phyloP scores from a whole-genome alignment of 1,284 basidiomycete species.

The Phlebopus sp. region DNA sequence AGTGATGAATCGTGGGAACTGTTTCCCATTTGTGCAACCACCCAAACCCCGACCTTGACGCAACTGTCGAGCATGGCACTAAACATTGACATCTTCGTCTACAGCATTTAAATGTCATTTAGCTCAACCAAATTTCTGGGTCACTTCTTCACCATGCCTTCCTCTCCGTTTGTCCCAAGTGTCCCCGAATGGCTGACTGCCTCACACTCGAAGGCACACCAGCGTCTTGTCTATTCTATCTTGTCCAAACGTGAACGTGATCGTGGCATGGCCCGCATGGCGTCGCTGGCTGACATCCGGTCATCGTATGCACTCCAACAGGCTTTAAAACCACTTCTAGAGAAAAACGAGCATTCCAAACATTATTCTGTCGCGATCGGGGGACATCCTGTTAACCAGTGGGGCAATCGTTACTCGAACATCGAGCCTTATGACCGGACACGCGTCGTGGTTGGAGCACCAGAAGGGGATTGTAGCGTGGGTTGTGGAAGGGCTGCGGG shows the following conservation, averaged over 20 bases:
- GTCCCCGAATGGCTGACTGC: slow-evolving; percentile 20
- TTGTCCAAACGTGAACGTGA: slow-evolving; percentile 26
- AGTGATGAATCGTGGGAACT: slow-evolving; percentile 18
- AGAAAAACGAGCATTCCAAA: slow-evolving; percentile 26
- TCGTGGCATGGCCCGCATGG: slow-evolving; percentile 20
- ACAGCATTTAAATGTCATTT: neutral
- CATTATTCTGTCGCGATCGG: slow-evolving; percentile 58
- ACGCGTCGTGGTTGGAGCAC: slow-evolving; percentile 49
- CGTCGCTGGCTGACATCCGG: slow-evolving; percentile 1
- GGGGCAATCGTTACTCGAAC: slow-evolving; percentile 68
- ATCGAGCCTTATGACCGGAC: slow-evolving; percentile 80
- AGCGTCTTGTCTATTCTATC: slow-evolving; percentile 12
- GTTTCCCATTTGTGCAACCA: neutral
- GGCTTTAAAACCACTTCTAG: slow-evolving; percentile 31
- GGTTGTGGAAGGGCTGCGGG: slow-evolving; percentile 23
- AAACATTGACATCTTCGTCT: neutral
- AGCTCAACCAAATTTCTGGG: neutral
- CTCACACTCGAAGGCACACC: slow-evolving; percentile 13
- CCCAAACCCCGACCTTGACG: no score
- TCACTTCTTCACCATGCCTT: slow-evolving; percentile 12
- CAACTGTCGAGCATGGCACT: neutral
- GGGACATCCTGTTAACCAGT: slow-evolving; percentile 40
- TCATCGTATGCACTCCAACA: slow-evolving; percentile 5
- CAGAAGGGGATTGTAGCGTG: slow-evolving; percentile 13
- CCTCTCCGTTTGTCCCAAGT: neutral